Evolutionary conservation across 2,329 filamentous ascomycete genomes (phyloP), one percentile per base, ranked within the genome.

Genomic region (Bipolaris sorokiniana): DNA sequence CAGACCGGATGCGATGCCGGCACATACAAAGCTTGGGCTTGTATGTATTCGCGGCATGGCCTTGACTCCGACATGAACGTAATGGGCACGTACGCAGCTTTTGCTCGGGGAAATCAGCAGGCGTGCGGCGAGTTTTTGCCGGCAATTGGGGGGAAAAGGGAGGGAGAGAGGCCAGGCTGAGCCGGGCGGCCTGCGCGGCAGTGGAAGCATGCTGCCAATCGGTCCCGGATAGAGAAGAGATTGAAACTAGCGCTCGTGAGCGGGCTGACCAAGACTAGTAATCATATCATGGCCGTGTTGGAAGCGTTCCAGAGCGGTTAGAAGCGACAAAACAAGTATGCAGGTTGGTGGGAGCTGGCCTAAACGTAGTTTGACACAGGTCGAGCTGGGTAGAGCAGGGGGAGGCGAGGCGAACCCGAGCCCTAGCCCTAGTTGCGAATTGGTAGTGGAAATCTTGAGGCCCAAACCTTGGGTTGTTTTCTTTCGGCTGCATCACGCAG

Each of bases 331-430:
- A 62, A 60, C 33, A 62, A 60, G 61, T 61, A 51, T 28, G 26
- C 26, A 10, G 26, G 26, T 28, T 10, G 52, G 59, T 51, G 61
- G 53, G 63, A 48, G 65, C 59, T 41, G 66, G 63, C 59, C 66
- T 62, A 71, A 70, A 72, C 66, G 63, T 72, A 67, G 65, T 65
- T 65, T 68, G 69, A 64, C 59, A 66, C 69, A 73, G 54, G 61
- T 58, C 48, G 63, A 50, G 53, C 62, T 68, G 49, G 67, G 70
- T 63, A 41, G 38, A 45, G 57, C 70, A 74, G 68, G 69, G 67
- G 67, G 69, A 70, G 64, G 69, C 72, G 70, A 75, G 59, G 41
- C 31, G 33, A 42, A 28, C 49, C 51, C 54, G 59, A 53, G 60
- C 48, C 52, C 34, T 28, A 40, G 34, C 48, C 51, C 54, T 61